Base-by-base conservation (phyloP, 1,284 basidiomycete species). In the Salmacisia buchloeana region DNA sequence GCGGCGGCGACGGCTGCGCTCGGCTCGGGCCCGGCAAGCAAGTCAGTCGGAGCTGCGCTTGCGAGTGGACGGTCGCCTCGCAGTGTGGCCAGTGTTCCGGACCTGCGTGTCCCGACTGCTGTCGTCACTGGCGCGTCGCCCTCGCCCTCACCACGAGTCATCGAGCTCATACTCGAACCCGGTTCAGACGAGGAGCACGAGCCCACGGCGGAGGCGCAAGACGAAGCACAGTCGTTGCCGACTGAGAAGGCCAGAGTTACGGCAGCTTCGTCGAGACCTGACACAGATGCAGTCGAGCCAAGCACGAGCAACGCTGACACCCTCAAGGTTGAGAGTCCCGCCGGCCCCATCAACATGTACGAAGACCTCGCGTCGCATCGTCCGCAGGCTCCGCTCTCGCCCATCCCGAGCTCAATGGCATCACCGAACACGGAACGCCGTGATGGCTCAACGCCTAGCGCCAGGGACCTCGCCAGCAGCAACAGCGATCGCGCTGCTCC, bases 351-450 rank as follows among this genome's bases (percentile, higher is more conserved):
- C 3, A 54, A 18, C 15, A 18, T 54, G 27, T 18, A 29, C 29
- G 13, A 29, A 31, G 29, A 54, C 49, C 21, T 54, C 29, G 49
- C 49, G 6, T 27, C 49, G 3, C 49, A 54, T n/a, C 49, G 49
- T 9, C 49, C 49, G 21, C 25, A 46, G 27, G 35, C 59, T 34
- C 36, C 57, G 7, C 49, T 59, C 31, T 63, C 62, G 49, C 57
- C 49, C 33, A 62, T 56, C 31, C 49, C 49, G 13, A 54, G 49
- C 29, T 54, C 49, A 1, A 33, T 54, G 49, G 49, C 49, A 9
- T 54, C 49, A 18, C 49, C 49, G 6, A 12, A n/a, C 27, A 54
- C 49, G 2, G 49, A 33, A n/a, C 52, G 45, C 41, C 21, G 27
- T 12, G 49, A 54, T 3, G 49, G 31, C 3, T 54, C 49, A 12